Evolutionary conservation across 768 basidiomycete species (phyloP).

Genomic region (Boletus barrowsii): DNA sequence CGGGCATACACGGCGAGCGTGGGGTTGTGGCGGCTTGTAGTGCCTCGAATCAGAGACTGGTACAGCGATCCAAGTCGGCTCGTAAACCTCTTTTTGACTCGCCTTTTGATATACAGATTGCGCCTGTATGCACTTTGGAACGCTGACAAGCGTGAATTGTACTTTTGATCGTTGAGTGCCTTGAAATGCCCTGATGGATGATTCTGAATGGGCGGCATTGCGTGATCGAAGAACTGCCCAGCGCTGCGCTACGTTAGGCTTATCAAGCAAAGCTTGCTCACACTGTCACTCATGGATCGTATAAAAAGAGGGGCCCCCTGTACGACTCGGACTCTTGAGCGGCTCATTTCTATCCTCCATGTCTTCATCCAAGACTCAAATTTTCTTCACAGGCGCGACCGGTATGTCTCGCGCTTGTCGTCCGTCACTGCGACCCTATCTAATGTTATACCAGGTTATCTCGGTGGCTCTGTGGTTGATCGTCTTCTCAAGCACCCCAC

Average conservation of each 20-base stretch:
- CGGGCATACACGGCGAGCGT: conserved; percentile 2
- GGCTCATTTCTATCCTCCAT: no score
- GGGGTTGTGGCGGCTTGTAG: background rate
- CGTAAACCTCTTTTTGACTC: background rate
- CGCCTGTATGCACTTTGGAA: background rate
- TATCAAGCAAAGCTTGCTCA: background rate
- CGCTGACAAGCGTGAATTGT: background rate
- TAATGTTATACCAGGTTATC: conserved; percentile 26
- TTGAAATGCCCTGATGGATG: no score
- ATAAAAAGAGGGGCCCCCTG: conserved; percentile 4
- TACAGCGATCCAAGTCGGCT: background rate
- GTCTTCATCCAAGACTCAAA: conserved; percentile 14
- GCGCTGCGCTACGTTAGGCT: background rate
- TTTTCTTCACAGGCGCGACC: conserved; percentile 22
- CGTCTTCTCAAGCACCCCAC: conserved; percentile 29
- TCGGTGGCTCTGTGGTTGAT: conserved; percentile 32
- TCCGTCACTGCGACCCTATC: background rate
- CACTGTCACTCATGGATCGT: no score
- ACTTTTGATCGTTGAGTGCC: no score
- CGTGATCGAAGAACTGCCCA: background rate
- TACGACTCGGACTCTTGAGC: no score
- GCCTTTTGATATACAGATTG: background rate
- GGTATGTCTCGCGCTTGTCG: conserved; percentile 3
- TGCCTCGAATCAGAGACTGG: background rate
- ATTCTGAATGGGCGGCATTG: background rate